phyloP scores from a whole-genome alignment of 2,329 filamentous ascomycete genomes.

The Phialophora chinensis region DNA sequence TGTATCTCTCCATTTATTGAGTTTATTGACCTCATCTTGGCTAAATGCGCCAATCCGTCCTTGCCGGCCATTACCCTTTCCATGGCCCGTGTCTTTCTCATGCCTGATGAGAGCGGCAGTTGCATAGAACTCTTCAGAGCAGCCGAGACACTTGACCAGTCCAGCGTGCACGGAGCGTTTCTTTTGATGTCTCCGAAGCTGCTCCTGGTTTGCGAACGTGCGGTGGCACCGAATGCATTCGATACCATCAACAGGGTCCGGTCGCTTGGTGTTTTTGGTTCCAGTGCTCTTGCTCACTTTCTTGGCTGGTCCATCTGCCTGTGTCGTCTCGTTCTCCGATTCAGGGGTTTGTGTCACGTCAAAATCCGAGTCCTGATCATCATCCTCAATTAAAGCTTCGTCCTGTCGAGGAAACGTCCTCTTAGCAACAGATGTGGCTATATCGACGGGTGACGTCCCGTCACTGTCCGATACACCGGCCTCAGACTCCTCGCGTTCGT shows the following conservation, averaged over 20 bases:
- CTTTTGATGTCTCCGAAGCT: slow-evolving; percentile 23
- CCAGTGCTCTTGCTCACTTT: slow-evolving; percentile 1
- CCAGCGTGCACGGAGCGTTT: slow-evolving; percentile 22
- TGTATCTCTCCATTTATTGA: slow-evolving; percentile 34
- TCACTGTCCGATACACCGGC: slow-evolving; percentile 1
- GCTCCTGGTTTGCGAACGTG: slow-evolving; percentile 13
- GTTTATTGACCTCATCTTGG: slow-evolving; percentile 30
- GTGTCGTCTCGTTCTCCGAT: not conserved
- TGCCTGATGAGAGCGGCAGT: slow-evolving; percentile 27
- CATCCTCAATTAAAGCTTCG: not conserved
- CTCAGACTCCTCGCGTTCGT: not conserved
- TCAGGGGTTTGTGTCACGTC: slow-evolving; percentile 4
- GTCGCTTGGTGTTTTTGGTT: slow-evolving; percentile 3
- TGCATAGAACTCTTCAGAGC: slow-evolving; percentile 27
- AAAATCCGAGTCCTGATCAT: slow-evolving; percentile 25
- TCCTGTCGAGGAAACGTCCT: slow-evolving; percentile 20
- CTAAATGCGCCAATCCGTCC: slow-evolving; percentile 34
- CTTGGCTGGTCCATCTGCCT: not conserved
- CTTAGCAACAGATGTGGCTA: slow-evolving; percentile 34
- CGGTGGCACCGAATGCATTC: slow-evolving; percentile 30
- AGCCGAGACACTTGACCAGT: slow-evolving; percentile 22
- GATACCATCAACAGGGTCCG: not conserved
- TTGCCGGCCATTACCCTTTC: slow-evolving; percentile 20
- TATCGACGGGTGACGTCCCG: slow-evolving; percentile 20
- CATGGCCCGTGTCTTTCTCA: slow-evolving; percentile 32